A percentile compares a stretch with the other conserved stretches of the same genome.
phyloP scores from a whole-genome alignment of 768 basidiomycete species.

The Neoboletus brunneissimus region DNA sequence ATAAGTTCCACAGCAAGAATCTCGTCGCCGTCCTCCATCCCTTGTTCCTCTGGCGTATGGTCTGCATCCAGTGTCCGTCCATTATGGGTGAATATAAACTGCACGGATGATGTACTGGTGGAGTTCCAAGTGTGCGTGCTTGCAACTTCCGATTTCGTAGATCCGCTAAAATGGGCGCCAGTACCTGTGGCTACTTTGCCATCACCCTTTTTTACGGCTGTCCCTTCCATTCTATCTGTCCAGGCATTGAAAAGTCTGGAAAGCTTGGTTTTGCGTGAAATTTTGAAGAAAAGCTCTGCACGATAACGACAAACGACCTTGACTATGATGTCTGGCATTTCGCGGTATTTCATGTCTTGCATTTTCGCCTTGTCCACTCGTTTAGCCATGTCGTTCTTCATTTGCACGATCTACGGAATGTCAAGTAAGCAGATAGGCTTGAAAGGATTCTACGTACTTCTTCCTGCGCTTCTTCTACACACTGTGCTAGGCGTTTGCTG shows the following conservation, averaged over 20 bases:
- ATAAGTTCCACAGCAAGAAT: constrained; percentile 87
- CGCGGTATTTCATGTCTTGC: constrained; percentile 78
- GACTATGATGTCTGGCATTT: constrained; percentile 87
- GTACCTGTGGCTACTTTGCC: constrained; percentile 28
- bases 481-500: constrained; percentile 73
- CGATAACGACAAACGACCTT: constrained; percentile 88
- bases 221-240: constrained; percentile 83
- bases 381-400: constrained; percentile 80
- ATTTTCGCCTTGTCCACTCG: constrained; percentile 75
- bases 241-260: constrained; percentile 81
- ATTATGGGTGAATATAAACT: constrained; percentile 84
- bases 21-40: constrained; percentile 87
- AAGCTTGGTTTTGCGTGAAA: constrained; percentile 85
- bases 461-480: constrained; percentile 83
- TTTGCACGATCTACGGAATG: constrained; percentile 60
- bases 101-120: constrained; percentile 47
- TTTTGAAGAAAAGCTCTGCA: constrained; percentile 90
- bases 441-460: constrained; percentile 48
- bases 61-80: constrained; percentile 78
- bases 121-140: constrained; percentile 43
- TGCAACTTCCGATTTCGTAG: constrained; percentile 50
- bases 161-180: constrained; percentile 43
- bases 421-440: constrained; percentile 2
- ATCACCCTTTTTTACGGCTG: constrained; percentile 44
- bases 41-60: constrained; percentile 81